phyloP scores from a whole-genome alignment of 805 yeast genomes.

The Wickerhamomyces canadensis region DNA sequence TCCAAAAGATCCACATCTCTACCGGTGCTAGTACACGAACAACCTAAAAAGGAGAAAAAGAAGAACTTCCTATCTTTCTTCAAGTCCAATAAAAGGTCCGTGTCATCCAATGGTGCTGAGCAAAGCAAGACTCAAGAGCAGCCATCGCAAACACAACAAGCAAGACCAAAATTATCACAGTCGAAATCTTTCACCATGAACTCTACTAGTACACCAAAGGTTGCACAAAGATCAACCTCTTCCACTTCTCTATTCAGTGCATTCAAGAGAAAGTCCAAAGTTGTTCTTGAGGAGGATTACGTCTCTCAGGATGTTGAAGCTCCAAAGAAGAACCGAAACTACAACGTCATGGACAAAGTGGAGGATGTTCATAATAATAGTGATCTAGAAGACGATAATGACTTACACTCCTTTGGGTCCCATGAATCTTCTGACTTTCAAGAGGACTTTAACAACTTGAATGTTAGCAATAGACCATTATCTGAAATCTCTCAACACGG shows the following conservation, averaged over 20 bases:
- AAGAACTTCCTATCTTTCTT: background rate
- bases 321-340: too few species aligned
- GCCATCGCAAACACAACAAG: background rate
- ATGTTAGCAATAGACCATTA: slow-evolving; percentile 5
- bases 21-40: background rate
- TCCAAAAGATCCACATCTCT: background rate
- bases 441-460: slow-evolving; percentile 22
- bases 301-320: too few species aligned
- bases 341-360: background rate
- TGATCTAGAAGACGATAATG: background rate
- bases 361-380: background rate
- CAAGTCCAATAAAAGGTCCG: background rate
- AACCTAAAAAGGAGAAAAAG: slow-evolving; percentile 1
- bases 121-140: background rate
- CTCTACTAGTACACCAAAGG: slow-evolving; percentile 5
- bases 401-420: slow-evolving; percentile 7
- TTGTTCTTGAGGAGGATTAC: background rate
- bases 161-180: slow-evolving; percentile 1
- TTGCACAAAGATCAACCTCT: slow-evolving; percentile 20
- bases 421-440: slow-evolving; percentile 13
- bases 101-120: background rate
- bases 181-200: slow-evolving; percentile 16
- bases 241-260: slow-evolving; percentile 22
- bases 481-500: slow-evolving; percentile 30
- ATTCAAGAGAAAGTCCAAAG: slow-evolving; percentile 16